A percentile compares a stretch with the other conserved stretches of the same genome.
Evolutionary conservation across 1,139 yeast genomes (phyloP).

Genomic region (Hemisphaericaspora lyxosophila): DNA sequence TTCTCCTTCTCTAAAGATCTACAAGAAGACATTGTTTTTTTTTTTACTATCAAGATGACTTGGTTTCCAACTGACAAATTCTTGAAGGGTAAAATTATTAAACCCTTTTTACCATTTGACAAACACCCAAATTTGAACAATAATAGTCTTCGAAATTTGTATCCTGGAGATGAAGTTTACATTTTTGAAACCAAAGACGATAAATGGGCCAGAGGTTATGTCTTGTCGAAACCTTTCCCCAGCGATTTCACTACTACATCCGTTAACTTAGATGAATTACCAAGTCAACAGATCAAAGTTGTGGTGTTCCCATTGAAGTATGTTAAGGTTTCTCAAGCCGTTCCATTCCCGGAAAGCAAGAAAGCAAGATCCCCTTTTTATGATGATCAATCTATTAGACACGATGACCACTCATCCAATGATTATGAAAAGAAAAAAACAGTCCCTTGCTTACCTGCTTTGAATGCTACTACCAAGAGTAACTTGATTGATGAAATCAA

Average conservation of each 20-base stretch:
- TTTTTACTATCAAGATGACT: constrained; percentile 9
- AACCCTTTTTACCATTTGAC: constrained; percentile 63
- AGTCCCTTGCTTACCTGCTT: constrained; percentile 56
- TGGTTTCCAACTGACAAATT: constrained; percentile 44
- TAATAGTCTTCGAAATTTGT: constrained; percentile 52
- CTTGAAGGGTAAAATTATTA: constrained; percentile 52
- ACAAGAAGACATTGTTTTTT: no score
- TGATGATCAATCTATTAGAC: no score
- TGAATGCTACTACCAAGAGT: constrained; percentile 26
- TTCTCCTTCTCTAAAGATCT: no score
- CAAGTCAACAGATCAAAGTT: constrained; percentile 50
- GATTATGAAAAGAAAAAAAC: constrained; percentile 19
- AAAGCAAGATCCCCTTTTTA: no score
- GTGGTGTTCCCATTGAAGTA: constrained; percentile 64
- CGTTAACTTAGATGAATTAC: constrained; percentile 60
- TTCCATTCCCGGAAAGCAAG: constrained; percentile 28
- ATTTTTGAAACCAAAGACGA: constrained; percentile 66
- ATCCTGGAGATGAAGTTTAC: constrained; percentile 80
- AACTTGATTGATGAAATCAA: constrained; percentile 54
- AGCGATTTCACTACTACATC: constrained; percentile 65
- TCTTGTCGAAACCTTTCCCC: constrained; percentile 62
- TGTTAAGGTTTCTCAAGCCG: constrained; percentile 37
- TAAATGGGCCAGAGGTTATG: constrained; percentile 82
- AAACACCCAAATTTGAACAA: constrained; percentile 43
- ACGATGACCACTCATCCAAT: no score